Conservation (phyloP, 2,329 filamentous ascomycete genomes). For the Aphanoascus verrucosus region DNA sequence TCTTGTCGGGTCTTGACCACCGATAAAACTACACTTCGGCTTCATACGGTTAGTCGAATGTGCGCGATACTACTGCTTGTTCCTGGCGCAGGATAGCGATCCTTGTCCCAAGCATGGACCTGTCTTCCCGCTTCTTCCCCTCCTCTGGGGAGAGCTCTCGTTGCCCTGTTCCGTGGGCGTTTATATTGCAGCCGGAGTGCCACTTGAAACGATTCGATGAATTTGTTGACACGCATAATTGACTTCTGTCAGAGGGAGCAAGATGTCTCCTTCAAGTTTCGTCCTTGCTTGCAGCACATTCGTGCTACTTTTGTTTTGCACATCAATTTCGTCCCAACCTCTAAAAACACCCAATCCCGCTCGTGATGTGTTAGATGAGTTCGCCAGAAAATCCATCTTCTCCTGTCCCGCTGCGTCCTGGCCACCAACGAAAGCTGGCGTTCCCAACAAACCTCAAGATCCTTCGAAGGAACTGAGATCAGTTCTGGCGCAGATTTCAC, state of each 20-base stretch:
- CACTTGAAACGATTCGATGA: too few species aligned
- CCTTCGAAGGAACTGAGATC: conserved; percentile 7
- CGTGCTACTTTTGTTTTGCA: background rate
- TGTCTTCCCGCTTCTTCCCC: too few species aligned
- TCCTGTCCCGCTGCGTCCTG: conserved; percentile 12
- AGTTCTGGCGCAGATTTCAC: conserved; percentile 11
- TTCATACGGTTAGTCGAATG: too few species aligned
- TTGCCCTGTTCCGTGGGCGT: too few species aligned
- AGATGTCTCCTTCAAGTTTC: background rate
- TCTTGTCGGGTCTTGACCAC: too few species aligned
- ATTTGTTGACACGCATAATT: too few species aligned
- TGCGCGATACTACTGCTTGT: too few species aligned
- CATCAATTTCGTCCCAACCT: background rate
- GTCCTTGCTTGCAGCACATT: background rate
- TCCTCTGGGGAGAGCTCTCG: too few species aligned
- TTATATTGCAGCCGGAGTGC: too few species aligned
- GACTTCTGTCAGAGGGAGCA: background rate
- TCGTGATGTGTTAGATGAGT: background rate
- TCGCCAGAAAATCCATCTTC: conserved; percentile 1
- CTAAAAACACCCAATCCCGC: conserved; percentile 1
- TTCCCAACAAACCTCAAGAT: conserved; percentile 7
- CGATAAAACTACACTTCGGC: too few species aligned
- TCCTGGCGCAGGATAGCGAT: too few species aligned
- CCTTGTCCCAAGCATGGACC: too few species aligned
- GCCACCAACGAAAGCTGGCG: conserved; percentile 5